Evolutionary conservation across 768 basidiomycete species (phyloP).

Genomic region (Calvatia gigantea): DNA sequence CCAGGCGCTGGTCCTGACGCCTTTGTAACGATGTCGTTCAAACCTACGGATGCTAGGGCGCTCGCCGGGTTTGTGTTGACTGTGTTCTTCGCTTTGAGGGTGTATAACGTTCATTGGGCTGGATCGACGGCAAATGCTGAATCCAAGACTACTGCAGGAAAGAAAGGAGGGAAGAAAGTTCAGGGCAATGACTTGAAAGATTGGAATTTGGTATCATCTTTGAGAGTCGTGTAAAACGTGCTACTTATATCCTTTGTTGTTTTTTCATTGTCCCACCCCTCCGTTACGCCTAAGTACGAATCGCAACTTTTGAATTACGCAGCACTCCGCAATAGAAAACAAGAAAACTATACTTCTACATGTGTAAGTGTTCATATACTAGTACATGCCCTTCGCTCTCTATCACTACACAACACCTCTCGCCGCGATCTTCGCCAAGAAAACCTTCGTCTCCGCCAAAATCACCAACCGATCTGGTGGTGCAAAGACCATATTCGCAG

Average conservation of each 20-base stretch:
- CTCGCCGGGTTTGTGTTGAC: conserved; percentile 1
- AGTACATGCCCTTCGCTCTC: too few relatives aligned
- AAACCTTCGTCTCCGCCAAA: conserved; percentile 45
- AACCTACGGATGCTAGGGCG: conserved; percentile 2
- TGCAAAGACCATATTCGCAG: conserved; percentile 46
- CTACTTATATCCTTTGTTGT: too few relatives aligned
- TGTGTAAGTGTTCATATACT: too few relatives aligned
- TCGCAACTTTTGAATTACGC: too few relatives aligned
- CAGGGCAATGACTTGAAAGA: conserved; percentile 12
- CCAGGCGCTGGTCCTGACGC: neutral
- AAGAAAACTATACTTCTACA: too few relatives aligned
- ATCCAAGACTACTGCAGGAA: neutral
- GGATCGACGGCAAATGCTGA: neutral
- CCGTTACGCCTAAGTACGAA: too few relatives aligned
- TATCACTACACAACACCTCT: conserved; percentile 16
- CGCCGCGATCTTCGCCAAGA: conserved; percentile 43
- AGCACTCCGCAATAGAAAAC: too few relatives aligned
- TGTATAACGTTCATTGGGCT: conserved; percentile 9
- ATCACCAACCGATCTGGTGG: conserved; percentile 39
- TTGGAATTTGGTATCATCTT: neutral
- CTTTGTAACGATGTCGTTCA: neutral
- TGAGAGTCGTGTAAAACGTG: neutral
- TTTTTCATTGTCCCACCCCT: too few relatives aligned
- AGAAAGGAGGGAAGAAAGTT: neutral
- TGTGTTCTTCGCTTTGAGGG: conserved; percentile 4